Evolutionary conservation across 345 rosid species (phyloP), one percentile per base, ranked within the genome.

Genomic region (Populus euphratica): DNA sequence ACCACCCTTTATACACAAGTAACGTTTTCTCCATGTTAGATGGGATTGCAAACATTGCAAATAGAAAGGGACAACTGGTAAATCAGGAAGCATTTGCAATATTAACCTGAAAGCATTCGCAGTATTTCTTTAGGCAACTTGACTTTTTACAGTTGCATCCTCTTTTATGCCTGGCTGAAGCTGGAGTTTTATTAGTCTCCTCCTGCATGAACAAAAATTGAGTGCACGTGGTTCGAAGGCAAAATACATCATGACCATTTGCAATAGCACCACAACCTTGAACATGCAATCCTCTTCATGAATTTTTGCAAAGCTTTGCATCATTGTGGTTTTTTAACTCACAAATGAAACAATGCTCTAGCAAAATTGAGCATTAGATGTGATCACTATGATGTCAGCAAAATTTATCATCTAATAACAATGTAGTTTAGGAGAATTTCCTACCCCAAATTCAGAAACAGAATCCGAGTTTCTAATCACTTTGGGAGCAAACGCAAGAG

Each of bases 81-180:
- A 52, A 18, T 52, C 23, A 5, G n/a, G 23, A 52, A 52, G 59
- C 59, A 52, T 52, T 52, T 52, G 59, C 59, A 52, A 52, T 39
- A 13, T 17, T 78, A 83, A 90, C 97, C 94, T 85, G 87, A 77
- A 80, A 89, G 86, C 97, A 92, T 85, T 92, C 97, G 2, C 97
- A 91, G 76, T 92, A 93, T 83, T 82, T 91, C 88, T 93, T 90
- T 68, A 84, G 82, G 86, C 98, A 93, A 65, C 87, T 85, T 74
- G 96, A 93, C 81, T 80, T 91, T 81, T 64, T 90, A 80, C 98
- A 93, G 84, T 89, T 91, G 89, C 98, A 93, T 83, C 98, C 98
- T 81, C 87, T 87, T 72, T 80, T 87, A 77, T 93, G 98, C 83
- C 93, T 87, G 68, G 92, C 93, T 79, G 94, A 89, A 61, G 85